Evolutionary conservation across 23 red algal species (phyloP).

Genomic region (Porphyridium purpureum): DNA sequence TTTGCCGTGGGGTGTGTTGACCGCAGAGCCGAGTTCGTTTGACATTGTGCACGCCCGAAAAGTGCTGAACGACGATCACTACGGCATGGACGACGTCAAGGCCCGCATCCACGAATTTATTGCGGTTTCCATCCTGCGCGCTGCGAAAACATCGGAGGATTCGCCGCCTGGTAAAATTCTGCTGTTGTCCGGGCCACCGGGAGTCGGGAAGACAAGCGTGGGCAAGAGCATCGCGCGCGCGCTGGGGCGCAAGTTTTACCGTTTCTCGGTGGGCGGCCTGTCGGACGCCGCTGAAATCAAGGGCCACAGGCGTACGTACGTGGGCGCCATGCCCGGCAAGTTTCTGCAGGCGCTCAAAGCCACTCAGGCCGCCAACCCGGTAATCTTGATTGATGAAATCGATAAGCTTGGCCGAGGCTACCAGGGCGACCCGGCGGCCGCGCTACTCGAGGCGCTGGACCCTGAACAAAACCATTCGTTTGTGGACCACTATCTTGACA

Average conservation of each 20-base stretch:
- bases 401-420: conserved; percentile 90
- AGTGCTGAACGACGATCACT: conserved; percentile 88
- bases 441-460: conserved; percentile 78
- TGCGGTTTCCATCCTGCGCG: conserved; percentile 56
- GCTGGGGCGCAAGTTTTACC: conserved; percentile 74
- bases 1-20: conserved; percentile 82
- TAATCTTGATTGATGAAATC: conserved; percentile 97
- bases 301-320: conserved; percentile 91
- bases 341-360: conserved; percentile 87
- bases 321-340: conserved; percentile 95
- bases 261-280: conserved; percentile 98
- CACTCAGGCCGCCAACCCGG: conserved; percentile 62
- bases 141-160: no score
- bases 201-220: conserved; percentile 89
- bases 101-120: conserved; percentile 90
- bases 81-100: conserved; percentile 90
- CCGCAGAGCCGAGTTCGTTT: conserved; percentile 52
- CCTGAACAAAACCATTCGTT: conserved; percentile 85
- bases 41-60: conserved; percentile 47
- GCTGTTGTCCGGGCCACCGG: conserved; percentile 80
- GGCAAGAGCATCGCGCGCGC: conserved; percentile 68
- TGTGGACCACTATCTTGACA: conserved; percentile 90
- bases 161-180: conserved; percentile 90
- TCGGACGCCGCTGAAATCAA: conserved; percentile 91
- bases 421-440: conserved; percentile 75